Percentiles rank a stretch among this genome's conserved stretches.
Conservation (phyloP, 2,329 filamentous ascomycete genomes). For the Fusarium solani-melongenae region DNA sequence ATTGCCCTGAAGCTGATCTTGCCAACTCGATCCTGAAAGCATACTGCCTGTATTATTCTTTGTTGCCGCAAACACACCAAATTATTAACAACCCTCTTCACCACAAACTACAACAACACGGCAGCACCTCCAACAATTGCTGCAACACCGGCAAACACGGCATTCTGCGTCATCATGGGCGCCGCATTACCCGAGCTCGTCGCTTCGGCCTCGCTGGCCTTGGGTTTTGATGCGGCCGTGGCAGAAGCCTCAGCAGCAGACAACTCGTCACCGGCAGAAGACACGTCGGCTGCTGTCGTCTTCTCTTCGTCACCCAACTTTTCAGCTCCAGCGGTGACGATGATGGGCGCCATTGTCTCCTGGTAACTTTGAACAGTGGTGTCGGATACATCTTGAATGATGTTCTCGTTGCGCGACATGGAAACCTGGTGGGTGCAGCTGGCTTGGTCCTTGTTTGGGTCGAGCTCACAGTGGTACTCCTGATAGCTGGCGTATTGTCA, state of each 20-base stretch:
- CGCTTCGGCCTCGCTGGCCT: conserved; percentile 22
- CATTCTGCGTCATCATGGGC: conserved; percentile 49
- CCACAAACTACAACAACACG: conserved; percentile 46
- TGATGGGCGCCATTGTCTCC: conserved; percentile 44
- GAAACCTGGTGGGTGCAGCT: conserved; percentile 27
- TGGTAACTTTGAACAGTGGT: conserved; percentile 28
- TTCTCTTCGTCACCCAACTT: neutral
- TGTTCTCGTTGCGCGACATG: neutral
- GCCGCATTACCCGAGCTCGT: conserved; percentile 35
- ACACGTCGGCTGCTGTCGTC: neutral
- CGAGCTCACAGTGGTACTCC: conserved; percentile 40
- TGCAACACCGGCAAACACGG: conserved; percentile 49
- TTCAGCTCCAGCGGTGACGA: conserved; percentile 49
- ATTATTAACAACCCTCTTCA: neutral
- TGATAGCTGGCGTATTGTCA: neutral
- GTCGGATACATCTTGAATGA: neutral
- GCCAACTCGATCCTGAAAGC: neutral
- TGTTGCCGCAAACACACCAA: neutral
- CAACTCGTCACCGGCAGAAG: conserved; percentile 2
- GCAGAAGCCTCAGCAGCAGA: conserved; percentile 10
- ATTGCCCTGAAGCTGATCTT: neutral
- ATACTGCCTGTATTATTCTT: neutral
- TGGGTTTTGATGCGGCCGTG: conserved; percentile 22
- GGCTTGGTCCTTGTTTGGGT: conserved; percentile 37
- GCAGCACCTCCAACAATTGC: conserved; percentile 48